Percentiles rank a stretch among this genome's conserved stretches.
Conservation (phyloP, 2,329 filamentous ascomycete genomes). For the Aspergillus costaricaensis region DNA sequence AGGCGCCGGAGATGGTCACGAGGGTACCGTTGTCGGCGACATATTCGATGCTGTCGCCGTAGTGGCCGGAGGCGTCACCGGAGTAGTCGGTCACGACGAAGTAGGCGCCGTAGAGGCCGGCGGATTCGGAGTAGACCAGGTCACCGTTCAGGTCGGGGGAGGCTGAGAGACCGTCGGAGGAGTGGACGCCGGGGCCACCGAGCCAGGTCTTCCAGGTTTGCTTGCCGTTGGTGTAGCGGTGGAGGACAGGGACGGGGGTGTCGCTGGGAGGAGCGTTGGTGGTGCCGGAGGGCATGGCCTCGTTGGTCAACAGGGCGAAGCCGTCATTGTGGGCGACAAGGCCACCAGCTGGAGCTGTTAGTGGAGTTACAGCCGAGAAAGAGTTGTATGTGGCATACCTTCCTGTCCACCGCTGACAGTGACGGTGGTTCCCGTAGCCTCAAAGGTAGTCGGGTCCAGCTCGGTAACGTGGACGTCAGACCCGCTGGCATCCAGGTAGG, state of each 20-base stretch:
- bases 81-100: constrained; percentile 63
- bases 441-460: constrained; percentile 57
- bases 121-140: constrained; percentile 59
- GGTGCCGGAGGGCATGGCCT: constrained; percentile 52
- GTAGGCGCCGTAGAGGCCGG: constrained; percentile 62
- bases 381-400: constrained; percentile 24
- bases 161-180: constrained; percentile 49
- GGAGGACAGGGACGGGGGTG: constrained; percentile 59
- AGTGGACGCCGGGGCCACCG: constrained; percentile 58
- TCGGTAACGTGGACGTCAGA: constrained; percentile 61
- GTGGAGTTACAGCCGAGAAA: not conserved
- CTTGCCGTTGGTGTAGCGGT: constrained; percentile 58
- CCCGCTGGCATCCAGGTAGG: constrained; percentile 60
- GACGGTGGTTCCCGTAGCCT: constrained; percentile 54
- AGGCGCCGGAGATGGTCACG: constrained; percentile 54
- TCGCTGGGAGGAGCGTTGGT: constrained; percentile 52
- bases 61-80: constrained; percentile 58
- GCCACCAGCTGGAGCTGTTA: constrained; percentile 51
- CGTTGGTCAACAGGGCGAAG: constrained; percentile 64
- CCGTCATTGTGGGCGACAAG: constrained; percentile 64
- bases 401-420: constrained; percentile 59
- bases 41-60: constrained; percentile 59
- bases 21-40: constrained; percentile 53
- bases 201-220: constrained; percentile 62
- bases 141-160: constrained; percentile 65